Conservation (phyloP, 2,329 filamentous ascomycete genomes). For the Pezicula radicicola region DNA sequence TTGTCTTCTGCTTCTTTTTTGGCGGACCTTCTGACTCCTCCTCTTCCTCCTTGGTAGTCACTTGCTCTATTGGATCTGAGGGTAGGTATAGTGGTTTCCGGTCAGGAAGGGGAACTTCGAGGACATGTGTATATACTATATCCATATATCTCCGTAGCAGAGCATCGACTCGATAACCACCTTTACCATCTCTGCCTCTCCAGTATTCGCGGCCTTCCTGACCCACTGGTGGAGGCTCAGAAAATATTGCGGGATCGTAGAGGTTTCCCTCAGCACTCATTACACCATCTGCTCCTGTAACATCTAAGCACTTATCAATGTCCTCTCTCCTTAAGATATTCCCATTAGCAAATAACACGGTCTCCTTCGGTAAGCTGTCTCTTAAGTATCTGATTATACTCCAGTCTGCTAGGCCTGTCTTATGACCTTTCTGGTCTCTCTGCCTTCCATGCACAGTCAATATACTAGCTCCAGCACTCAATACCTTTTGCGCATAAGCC, state of each 20-base stretch:
- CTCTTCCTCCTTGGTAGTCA: conserved; percentile 31
- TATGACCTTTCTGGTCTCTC: conserved; percentile 91
- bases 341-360: conserved; percentile 94
- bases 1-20: conserved; percentile 37
- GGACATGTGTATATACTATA: conserved; percentile 77
- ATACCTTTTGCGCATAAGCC: conserved; percentile 82
- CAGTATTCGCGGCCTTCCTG: conserved; percentile 79
- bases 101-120: conserved; percentile 61
- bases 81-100: conserved; percentile 73
- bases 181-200: conserved; percentile 72
- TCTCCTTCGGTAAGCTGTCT: conserved; percentile 78
- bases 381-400: conserved; percentile 76
- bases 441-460: conserved; percentile 87
- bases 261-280: conserved; percentile 97
- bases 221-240: conserved; percentile 58
- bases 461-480: conserved; percentile 86
- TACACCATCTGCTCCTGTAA: conserved; percentile 84
- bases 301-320: conserved; percentile 72
- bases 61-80: conserved; percentile 29
- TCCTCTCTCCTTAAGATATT: conserved; percentile 84
- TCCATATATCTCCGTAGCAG: conserved; percentile 86
- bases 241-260: conserved; percentile 87
- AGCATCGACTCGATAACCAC: conserved; percentile 86
- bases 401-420: conserved; percentile 94
- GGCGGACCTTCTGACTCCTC: conserved; percentile 24